phyloP scores from a whole-genome alignment of 192 early-diverging fungal species.

The Kappamyces sp. region DNA sequence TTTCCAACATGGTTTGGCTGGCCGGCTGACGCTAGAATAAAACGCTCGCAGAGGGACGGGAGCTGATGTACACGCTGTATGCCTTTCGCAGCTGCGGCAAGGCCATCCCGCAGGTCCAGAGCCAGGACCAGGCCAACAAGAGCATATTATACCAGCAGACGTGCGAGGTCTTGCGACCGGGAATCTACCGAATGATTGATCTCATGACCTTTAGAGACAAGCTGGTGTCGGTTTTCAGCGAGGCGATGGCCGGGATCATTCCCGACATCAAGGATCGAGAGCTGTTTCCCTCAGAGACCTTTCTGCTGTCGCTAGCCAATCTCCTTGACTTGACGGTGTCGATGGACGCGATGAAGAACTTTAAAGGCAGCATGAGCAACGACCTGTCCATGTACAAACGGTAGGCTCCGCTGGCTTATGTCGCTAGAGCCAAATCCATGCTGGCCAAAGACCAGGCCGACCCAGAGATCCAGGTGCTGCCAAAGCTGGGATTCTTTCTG shows the following conservation, averaged over 20 bases:
- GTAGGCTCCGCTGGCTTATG: constrained; percentile 18
- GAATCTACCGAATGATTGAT: constrained; percentile 37
- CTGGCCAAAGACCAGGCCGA: constrained; percentile 20
- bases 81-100: constrained; percentile 34
- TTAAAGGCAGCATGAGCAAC: constrained; percentile 51
- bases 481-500: constrained; percentile 36
- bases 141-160: constrained; percentile 24
- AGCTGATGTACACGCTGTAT: constrained; percentile 34
- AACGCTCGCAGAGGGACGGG: constrained; percentile 30
- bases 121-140: constrained; percentile 25
- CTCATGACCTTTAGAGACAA: constrained; percentile 41
- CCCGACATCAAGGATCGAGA: constrained; percentile 29
- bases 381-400: constrained; percentile 51
- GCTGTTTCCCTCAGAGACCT: constrained; percentile 29
- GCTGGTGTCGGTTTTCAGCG: constrained; percentile 21
- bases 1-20: constrained; percentile 25
- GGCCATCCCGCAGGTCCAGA: constrained; percentile 42
- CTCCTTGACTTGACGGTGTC: constrained; percentile 37
- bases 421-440: constrained; percentile 18
- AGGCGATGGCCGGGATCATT: constrained; percentile 28
- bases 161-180: constrained; percentile 34
- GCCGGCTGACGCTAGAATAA: constrained; percentile 21
- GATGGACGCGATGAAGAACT: constrained; percentile 49
- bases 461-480: constrained; percentile 18
- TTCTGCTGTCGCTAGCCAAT: constrained; percentile 29